phyloP scores from a whole-genome alignment of 1,139 yeast genomes.

The Geotrichum histeridarum region DNA sequence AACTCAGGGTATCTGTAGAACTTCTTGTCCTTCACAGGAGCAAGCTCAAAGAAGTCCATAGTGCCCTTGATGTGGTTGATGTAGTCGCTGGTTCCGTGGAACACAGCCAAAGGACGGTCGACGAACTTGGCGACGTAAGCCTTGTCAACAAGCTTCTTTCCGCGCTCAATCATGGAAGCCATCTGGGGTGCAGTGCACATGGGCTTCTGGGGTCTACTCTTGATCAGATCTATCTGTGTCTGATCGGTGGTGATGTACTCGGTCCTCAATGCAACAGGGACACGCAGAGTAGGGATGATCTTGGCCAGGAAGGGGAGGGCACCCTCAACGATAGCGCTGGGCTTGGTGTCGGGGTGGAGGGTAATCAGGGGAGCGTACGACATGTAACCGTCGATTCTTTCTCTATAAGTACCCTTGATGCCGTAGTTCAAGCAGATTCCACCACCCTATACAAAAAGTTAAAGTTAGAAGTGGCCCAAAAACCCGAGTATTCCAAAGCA shows the following conservation, averaged over 20 bases:
- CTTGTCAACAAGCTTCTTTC: conserved; percentile 47
- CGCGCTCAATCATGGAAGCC: conserved; percentile 63
- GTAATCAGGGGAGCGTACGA: conserved; percentile 65
- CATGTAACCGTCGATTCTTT: conserved; percentile 51
- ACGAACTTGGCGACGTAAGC: conserved; percentile 45
- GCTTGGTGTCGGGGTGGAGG: conserved; percentile 53
- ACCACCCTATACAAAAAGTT: conserved; percentile 52
- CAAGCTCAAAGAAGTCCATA: conserved; percentile 43
- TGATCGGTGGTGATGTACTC: conserved; percentile 54
- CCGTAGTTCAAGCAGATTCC: conserved; percentile 73
- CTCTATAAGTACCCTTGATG: conserved; percentile 55
- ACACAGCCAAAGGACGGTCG: conserved; percentile 46
- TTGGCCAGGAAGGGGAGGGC: conserved; percentile 48
- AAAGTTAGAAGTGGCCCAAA: not conserved
- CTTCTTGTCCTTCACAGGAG: conserved; percentile 37
- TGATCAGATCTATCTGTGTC: conserved; percentile 26
- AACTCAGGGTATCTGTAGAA: conserved; percentile 37
- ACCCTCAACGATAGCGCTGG: conserved; percentile 46
- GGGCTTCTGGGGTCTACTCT: conserved; percentile 35
- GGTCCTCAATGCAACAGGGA: conserved; percentile 53
- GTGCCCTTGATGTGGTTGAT: conserved; percentile 57
- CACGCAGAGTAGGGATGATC: conserved; percentile 49
- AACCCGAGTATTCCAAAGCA: not conserved
- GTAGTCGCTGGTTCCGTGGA: conserved; percentile 51
- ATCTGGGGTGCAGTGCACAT: conserved; percentile 49